Percentiles rank a stretch among this genome's conserved stretches.
Evolutionary conservation across 495 filamentous ascomycete species (phyloP).

Genomic region (Copromyces sp.): DNA sequence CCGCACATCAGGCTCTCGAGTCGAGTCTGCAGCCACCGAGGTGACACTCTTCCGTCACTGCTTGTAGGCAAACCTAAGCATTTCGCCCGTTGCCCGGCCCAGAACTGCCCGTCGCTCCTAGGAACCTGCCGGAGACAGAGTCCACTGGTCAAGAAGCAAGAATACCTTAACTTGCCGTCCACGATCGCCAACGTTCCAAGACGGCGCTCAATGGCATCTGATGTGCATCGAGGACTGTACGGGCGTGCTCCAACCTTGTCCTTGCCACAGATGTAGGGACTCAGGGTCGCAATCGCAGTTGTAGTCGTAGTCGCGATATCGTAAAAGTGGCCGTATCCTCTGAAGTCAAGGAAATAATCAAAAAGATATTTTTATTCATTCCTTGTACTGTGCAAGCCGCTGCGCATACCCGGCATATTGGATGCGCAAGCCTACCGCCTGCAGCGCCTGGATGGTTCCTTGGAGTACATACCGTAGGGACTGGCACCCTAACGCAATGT

Average conservation of each 20-base stretch:
- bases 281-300: neutral
- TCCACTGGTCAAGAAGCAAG: neutral
- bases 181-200: neutral
- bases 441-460: constrained; percentile 5
- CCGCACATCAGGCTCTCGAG: neutral
- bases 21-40: neutral
- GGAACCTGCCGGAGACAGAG: neutral
- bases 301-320: constrained; percentile 4
- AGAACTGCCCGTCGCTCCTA: neutral
- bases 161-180: neutral
- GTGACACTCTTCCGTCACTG: constrained; percentile 6
- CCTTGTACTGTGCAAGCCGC: constrained; percentile 18
- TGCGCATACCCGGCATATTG: constrained; percentile 20
- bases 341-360: neutral
- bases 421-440: constrained; percentile 12
- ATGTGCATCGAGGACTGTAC: neutral
- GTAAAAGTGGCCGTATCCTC: constrained; percentile 2
- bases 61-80: neutral
- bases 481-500: constrained; percentile 5
- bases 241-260: neutral
- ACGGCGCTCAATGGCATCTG: neutral
- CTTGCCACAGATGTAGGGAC: neutral
- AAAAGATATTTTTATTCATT: constrained; percentile 25
- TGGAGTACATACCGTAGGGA: neutral
- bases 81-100: neutral